Conservation (phyloP, 352 stramenopile species). For the Phytophthora sp. region DNA sequence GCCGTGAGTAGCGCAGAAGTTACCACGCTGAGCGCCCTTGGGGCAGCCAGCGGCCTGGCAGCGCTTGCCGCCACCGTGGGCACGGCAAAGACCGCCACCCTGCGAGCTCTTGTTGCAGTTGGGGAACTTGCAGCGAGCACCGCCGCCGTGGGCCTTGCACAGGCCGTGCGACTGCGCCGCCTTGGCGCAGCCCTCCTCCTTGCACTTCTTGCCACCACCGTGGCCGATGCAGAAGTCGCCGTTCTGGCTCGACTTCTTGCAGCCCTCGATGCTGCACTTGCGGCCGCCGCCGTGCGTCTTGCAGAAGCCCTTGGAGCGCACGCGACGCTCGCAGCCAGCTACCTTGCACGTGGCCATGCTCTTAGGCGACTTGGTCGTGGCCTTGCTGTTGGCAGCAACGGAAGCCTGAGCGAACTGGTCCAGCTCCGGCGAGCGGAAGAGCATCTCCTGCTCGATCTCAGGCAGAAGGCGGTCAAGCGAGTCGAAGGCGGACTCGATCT, state of each 20-base stretch:
- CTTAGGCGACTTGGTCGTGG: constrained; percentile 51
- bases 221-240: constrained; percentile 89
- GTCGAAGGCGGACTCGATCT: constrained; percentile 77
- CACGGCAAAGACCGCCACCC: constrained; percentile 74
- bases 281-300: constrained; percentile 85
- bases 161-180: constrained; percentile 85
- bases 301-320: constrained; percentile 86
- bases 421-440: constrained; percentile 48
- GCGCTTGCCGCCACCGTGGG: constrained; percentile 82
- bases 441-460: constrained; percentile 70
- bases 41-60: constrained; percentile 75
- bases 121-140: constrained; percentile 82
- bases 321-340: constrained; percentile 58
- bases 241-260: constrained; percentile 89
- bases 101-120: constrained; percentile 88
- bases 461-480: constrained; percentile 75
- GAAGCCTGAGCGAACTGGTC: constrained; percentile 48
- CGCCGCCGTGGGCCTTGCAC: constrained; percentile 85
- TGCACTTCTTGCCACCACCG: constrained; percentile 88
- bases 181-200: constrained; percentile 82
- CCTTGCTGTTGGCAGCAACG: constrained; percentile 32
- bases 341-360: constrained; percentile 72
- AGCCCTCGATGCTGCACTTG: constrained; percentile 86
- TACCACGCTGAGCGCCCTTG: constrained; percentile 84
- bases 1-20: constrained; percentile 86